Percentiles rank a stretch among this genome's conserved stretches.
Conservation (phyloP, 768 basidiomycete genomes). For the Tylopilus subfusipes region DNA sequence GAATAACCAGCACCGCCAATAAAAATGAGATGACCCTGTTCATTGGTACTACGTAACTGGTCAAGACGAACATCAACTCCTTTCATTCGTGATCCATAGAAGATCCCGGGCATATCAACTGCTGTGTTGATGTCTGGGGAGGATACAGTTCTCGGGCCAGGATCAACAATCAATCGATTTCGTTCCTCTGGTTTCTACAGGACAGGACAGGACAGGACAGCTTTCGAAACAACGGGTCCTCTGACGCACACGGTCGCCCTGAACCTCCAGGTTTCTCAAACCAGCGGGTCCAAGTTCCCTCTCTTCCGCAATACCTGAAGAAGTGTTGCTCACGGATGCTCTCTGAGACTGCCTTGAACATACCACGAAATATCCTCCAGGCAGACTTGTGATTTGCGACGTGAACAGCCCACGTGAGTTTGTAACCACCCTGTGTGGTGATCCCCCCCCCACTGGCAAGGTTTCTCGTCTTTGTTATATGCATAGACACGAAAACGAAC, state of each 20-base stretch:
- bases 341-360: not conserved
- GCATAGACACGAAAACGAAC: too few species aligned
- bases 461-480: too few species aligned
- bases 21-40: not conserved
- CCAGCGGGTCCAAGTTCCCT: too few species aligned
- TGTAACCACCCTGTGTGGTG: too few species aligned
- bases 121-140: not conserved
- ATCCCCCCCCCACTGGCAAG: too few species aligned
- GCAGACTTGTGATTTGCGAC: too few species aligned
- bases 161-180: not conserved
- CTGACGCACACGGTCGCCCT: not conserved
- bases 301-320: not conserved
- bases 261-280: not conserved
- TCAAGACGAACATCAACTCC: not conserved
- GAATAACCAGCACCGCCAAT: not conserved
- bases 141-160: not conserved
- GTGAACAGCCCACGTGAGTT: too few species aligned
- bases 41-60: not conserved
- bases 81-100: not conserved
- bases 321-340: not conserved
- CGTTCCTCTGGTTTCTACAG: not conserved
- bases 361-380: too few species aligned
- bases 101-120: not conserved
- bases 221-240: not conserved
- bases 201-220: not conserved